Evolutionary conservation across 1,284 basidiomycete genomes (phyloP).

Genomic region (Sphaerobolus stellatus): DNA sequence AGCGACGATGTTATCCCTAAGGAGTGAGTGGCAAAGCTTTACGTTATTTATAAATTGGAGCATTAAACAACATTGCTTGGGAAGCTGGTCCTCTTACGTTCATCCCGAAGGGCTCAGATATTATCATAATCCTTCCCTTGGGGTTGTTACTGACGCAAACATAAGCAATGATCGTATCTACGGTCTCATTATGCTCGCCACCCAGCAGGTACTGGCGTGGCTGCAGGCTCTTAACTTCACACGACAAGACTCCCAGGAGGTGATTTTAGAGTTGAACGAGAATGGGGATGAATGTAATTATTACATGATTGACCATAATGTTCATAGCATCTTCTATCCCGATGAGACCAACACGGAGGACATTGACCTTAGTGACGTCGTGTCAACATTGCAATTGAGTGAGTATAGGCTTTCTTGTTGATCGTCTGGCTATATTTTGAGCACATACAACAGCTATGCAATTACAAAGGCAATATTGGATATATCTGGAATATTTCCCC

Average conservation of each 20-base stretch:
- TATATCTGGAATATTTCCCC: conserved; percentile 53
- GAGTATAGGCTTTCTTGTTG: conserved; percentile 20
- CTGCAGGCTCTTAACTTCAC: too few relatives aligned
- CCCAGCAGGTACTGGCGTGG: too few relatives aligned
- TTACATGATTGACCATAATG: conserved; percentile 51
- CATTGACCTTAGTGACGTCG: conserved; percentile 40
- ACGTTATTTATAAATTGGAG: too few relatives aligned
- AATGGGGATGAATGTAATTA: conserved; percentile 45
- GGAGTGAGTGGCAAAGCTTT: too few relatives aligned
- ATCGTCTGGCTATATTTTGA: conserved; percentile 1
- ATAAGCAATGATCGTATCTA: not conserved
- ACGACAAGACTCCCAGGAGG: conserved; percentile 39
- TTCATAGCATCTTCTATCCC: conserved; percentile 51
- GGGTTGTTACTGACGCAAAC: not conserved
- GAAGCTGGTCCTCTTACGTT: not conserved
- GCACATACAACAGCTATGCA: conserved; percentile 41
- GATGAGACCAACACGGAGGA: conserved; percentile 32
- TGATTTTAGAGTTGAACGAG: conserved; percentile 49
- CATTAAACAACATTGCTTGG: too few relatives aligned
- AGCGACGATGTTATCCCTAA: too few relatives aligned
- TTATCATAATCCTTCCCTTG: not conserved
- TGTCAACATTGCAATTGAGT: conserved; percentile 43
- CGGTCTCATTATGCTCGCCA: too few relatives aligned
- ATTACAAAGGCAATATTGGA: conserved; percentile 55
- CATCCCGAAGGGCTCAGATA: not conserved